phyloP scores from a whole-genome alignment of 176 grass and related monocot species.

The Musa beccarii region DNA sequence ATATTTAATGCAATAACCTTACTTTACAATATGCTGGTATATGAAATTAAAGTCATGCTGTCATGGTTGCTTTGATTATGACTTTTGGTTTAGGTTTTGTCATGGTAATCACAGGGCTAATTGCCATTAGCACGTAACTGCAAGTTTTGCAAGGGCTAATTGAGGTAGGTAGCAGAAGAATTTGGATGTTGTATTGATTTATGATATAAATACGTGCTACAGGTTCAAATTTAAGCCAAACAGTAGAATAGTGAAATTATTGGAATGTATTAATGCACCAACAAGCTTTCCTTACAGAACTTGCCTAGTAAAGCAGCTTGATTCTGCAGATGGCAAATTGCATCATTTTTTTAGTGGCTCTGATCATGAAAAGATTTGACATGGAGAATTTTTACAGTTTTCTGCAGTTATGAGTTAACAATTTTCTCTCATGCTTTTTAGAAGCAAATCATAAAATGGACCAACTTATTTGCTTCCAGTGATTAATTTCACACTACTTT shows the following conservation, averaged over 20 bases:
- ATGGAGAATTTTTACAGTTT: too few relatives aligned
- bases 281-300: not conserved
- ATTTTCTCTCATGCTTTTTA: too few relatives aligned
- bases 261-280: not conserved
- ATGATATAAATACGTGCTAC: not conserved
- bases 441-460: too few relatives aligned
- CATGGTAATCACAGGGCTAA: not conserved
- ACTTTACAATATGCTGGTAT: not conserved
- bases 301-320: not conserved
- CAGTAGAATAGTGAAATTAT: not conserved
- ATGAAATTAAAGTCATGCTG: not conserved
- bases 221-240: not conserved
- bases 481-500: too few relatives aligned
- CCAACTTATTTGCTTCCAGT: too few relatives aligned
- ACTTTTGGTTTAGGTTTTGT: not conserved
- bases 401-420: too few relatives aligned
- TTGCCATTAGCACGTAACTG: not conserved
- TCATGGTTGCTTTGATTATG: not conserved
- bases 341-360: not conserved
- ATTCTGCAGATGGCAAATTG: not conserved
- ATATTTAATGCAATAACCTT: slow-evolving; percentile 5
- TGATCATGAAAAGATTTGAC: not conserved
- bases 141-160: not conserved
- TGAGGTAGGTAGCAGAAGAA: not conserved
- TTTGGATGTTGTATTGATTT: not conserved